Evolutionary conservation across 768 basidiomycete genomes (phyloP).

Genomic region (Tremella yokohamensis): DNA sequence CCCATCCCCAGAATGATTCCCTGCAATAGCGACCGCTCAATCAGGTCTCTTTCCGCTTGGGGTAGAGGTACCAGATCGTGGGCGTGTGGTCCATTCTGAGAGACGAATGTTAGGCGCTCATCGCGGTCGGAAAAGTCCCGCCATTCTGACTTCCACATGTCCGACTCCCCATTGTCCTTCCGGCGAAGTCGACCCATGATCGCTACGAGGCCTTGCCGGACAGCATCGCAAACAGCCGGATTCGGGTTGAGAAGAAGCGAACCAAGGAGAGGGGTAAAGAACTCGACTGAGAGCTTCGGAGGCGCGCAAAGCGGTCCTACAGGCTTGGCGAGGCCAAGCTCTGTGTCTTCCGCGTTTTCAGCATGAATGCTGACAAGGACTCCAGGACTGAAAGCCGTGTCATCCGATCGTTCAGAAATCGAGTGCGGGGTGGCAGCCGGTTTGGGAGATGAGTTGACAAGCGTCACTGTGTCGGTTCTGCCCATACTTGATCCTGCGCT

Average conservation of each 20-base stretch:
- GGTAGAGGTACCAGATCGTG: conserved; percentile 42
- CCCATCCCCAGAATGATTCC: conserved; percentile 90
- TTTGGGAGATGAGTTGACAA: background rate
- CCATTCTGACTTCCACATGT: conserved; percentile 14
- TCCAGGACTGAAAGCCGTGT: conserved; percentile 26
- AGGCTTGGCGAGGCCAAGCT: conserved; percentile 6
- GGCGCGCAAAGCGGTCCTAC: conserved; percentile 26
- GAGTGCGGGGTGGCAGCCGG: conserved; percentile 2
- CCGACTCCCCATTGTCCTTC: conserved; percentile 52
- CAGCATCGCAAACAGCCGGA: conserved; percentile 65
- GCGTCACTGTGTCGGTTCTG: background rate
- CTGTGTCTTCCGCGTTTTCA: conserved; percentile 9
- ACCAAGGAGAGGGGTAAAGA: conserved; percentile 87
- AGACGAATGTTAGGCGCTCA: conserved; percentile 32
- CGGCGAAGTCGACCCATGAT: conserved; percentile 67
- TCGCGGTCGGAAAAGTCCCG: conserved; percentile 44
- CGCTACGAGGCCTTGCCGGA: conserved; percentile 73
- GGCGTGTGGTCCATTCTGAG: conserved; percentile 47
- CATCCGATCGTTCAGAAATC: conserved; percentile 6
- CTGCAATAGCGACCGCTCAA: conserved; percentile 75
- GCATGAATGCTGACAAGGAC: conserved; percentile 8
- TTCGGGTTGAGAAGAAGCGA: conserved; percentile 80
- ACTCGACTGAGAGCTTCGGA: conserved; percentile 63
- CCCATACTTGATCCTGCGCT: conserved; percentile 17
- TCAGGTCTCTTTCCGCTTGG: conserved; percentile 59